Percentiles rank a stretch among this genome's conserved stretches.
Conservation (phyloP, 495 filamentous ascomycete species). For the Penicillium waksmanii region DNA sequence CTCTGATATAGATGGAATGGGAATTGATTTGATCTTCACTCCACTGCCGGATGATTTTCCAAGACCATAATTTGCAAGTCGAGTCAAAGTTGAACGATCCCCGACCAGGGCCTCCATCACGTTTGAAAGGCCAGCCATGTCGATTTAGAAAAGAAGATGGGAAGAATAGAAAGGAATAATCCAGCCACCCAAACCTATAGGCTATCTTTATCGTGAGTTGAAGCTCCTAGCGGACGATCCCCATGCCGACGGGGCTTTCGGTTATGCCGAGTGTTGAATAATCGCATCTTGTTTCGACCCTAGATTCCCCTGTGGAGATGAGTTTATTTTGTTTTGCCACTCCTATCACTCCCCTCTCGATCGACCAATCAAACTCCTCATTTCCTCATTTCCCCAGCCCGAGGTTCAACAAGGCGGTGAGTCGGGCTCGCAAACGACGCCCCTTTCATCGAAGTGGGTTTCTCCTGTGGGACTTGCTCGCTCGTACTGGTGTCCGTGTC, state of each 20-base stretch:
- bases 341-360: not conserved
- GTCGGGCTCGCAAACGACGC: not conserved
- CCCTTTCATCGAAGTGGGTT: not conserved
- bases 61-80: not conserved
- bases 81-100: not conserved
- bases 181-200: not conserved
- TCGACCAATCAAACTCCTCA: not conserved
- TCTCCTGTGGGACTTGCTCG: not conserved
- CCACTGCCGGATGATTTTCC: not conserved
- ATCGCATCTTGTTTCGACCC: not conserved
- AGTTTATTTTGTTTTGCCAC: not conserved
- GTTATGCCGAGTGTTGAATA: not conserved
- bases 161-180: not conserved
- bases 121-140: not conserved
- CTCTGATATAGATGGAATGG: not conserved
- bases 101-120: not conserved
- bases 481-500: not conserved
- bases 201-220: not conserved
- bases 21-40: not conserved
- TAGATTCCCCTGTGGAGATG: not conserved
- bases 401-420: constrained; percentile 1
- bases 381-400: not conserved
- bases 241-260: not conserved
- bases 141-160: not conserved
- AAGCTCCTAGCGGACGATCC: not conserved